Percentiles rank a stretch among this genome's conserved stretches.
Evolutionary conservation across 768 basidiomycete genomes (phyloP).

Genomic region (Naganishia kalamii): DNA sequence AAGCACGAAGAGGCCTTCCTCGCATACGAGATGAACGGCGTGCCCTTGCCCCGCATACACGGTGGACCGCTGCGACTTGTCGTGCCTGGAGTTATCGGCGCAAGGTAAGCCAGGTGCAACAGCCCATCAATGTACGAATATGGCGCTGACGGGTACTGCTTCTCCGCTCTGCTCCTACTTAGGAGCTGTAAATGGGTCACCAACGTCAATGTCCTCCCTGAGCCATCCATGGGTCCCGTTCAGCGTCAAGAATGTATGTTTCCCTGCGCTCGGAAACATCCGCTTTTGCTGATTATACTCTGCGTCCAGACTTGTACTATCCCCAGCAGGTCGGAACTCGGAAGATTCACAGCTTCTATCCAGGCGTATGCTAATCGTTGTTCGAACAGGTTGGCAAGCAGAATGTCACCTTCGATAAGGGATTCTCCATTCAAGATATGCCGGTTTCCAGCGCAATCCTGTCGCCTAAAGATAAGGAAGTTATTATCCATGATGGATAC

Average conservation of each 20-base stretch:
- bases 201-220: slow-evolving; percentile 52
- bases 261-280: background rate
- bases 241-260: slow-evolving; percentile 51
- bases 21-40: slow-evolving; percentile 56
- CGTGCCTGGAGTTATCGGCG: slow-evolving; percentile 56
- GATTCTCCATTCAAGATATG: slow-evolving; percentile 58
- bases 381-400: slow-evolving; percentile 53
- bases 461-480: slow-evolving; percentile 50
- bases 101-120: slow-evolving; percentile 29
- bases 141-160: background rate
- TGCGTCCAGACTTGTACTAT: slow-evolving; percentile 50
- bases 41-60: slow-evolving; percentile 54
- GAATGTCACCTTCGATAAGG: slow-evolving; percentile 54
- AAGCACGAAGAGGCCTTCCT: slow-evolving; percentile 53
- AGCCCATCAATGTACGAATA: background rate
- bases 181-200: slow-evolving; percentile 56
- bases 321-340: slow-evolving; percentile 51
- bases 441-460: slow-evolving; percentile 58
- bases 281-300: background rate
- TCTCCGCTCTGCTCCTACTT: too few species aligned
- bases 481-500: slow-evolving; percentile 53
- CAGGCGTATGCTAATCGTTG: background rate
- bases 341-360: background rate
- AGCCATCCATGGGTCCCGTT: slow-evolving; percentile 54
- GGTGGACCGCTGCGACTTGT: slow-evolving; percentile 54